Conservation (phyloP, 495 filamentous ascomycete species). For the Annulohypoxylon nitens region DNA sequence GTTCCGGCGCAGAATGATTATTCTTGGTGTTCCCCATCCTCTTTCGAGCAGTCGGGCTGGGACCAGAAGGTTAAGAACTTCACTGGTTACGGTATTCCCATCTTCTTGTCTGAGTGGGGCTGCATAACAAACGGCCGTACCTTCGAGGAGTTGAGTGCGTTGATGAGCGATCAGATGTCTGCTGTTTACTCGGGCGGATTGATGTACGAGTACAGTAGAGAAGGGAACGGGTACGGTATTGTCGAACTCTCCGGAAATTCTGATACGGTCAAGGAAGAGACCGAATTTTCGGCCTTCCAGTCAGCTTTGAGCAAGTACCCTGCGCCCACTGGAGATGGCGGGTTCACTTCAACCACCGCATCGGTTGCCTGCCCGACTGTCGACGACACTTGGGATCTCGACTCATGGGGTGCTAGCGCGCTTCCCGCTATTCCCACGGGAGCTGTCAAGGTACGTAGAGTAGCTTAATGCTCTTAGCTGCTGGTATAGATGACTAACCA, state of each 20-base stretch:
- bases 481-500: conserved; percentile 30
- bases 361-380: conserved; percentile 76
- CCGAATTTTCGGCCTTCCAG: conserved; percentile 75
- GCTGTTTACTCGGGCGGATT: conserved; percentile 94
- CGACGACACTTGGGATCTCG: conserved; percentile 80
- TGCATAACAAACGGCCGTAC: conserved; percentile 83
- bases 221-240: conserved; percentile 81
- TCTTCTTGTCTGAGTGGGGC: conserved; percentile 96
- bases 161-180: conserved; percentile 90
- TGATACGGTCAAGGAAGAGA: conserved; percentile 62
- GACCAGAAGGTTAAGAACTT: conserved; percentile 92
- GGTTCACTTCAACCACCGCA: conserved; percentile 76
- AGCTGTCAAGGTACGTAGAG: conserved; percentile 60
- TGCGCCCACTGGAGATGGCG: conserved; percentile 79
- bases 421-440: conserved; percentile 82
- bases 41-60: conserved; percentile 84
- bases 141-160: conserved; percentile 82
- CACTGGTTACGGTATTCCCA: conserved; percentile 88
- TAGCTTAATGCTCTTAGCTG: neutral
- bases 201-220: conserved; percentile 94
- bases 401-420: conserved; percentile 55
- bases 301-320: conserved; percentile 71
- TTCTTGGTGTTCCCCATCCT: conserved; percentile 90
- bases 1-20: conserved; percentile 79
- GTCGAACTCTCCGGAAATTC: conserved; percentile 71